A percentile compares a stretch with the other conserved stretches of the same genome.
These are phyloP conservation scores for Themeda triandra DNA, from an alignment of 176 grass and related monocot genomes.

Conservation along the genomic window DNA sequence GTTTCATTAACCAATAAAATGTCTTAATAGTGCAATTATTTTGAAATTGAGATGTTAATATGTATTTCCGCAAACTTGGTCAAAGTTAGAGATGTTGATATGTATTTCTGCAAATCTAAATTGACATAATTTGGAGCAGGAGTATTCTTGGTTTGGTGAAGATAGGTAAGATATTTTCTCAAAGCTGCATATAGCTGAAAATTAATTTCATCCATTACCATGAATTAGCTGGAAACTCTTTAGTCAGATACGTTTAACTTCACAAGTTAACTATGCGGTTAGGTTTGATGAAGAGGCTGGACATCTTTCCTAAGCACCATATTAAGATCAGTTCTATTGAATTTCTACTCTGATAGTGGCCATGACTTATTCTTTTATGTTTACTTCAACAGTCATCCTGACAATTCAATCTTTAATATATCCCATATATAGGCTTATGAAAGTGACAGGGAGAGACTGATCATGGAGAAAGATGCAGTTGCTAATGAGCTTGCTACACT, in stretches of 20 bases:
- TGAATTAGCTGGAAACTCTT: neutral
- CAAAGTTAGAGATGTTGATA: neutral
- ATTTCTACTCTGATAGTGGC: constrained; percentile 13
- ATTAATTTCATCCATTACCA: neutral
- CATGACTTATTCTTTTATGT: neutral
- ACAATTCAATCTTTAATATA: neutral
- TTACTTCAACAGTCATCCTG: neutral
- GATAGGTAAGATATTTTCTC: neutral
- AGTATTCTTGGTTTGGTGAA: neutral
- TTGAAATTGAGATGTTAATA: neutral
- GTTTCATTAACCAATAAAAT: neutral
- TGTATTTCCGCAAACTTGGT: neutral
- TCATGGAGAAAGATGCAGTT: constrained; percentile 97
- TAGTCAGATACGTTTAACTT: neutral
- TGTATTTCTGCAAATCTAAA: neutral
- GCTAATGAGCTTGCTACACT: constrained; percentile 71
- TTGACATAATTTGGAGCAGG: neutral
- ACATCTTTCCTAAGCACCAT: neutral
- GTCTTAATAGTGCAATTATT: neutral
- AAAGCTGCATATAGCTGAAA: neutral
- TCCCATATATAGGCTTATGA: constrained; percentile 57
- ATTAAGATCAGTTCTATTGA: neutral
- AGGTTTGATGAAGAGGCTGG: neutral
- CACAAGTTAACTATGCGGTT: neutral
- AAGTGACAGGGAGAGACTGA: constrained; percentile 75